Conservation (phyloP, 2,329 filamentous ascomycete species). For the Alternaria viburni region DNA sequence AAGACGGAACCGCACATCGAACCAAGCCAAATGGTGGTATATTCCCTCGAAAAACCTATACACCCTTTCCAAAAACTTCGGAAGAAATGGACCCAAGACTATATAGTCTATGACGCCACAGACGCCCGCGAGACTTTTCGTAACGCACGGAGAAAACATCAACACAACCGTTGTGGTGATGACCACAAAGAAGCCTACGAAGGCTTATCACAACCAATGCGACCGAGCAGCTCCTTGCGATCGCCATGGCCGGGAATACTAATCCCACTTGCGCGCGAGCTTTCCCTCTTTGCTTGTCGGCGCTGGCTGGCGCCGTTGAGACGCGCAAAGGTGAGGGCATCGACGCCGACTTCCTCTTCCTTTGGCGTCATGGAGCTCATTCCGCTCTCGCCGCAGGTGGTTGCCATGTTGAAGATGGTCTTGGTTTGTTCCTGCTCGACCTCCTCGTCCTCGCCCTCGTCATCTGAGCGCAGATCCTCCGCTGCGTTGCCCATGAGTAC, state of each 20-base stretch:
- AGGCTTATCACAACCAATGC: conserved; percentile 83
- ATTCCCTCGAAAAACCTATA: not conserved
- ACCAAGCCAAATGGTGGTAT: not conserved
- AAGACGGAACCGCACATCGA: not conserved
- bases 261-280: conserved; percentile 56
- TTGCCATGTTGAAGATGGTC: conserved; percentile 31
- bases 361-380: conserved; percentile 52
- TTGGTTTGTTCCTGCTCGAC: conserved; percentile 47
- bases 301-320: conserved; percentile 50
- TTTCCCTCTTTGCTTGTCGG: conserved; percentile 61
- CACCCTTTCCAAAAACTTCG: not conserved
- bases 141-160: not conserved
- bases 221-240: conserved; percentile 78
- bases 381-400: conserved; percentile 38
- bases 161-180: too few species aligned
- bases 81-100: not conserved
- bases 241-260: conserved; percentile 75
- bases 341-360: conserved; percentile 78
- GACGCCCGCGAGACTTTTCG: conserved; percentile 16
- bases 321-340: conserved; percentile 69
- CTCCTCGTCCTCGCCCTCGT: conserved; percentile 73
- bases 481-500: conserved; percentile 79
- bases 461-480: conserved; percentile 87
- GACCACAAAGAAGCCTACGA: not conserved
- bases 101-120: not conserved